phyloP scores from a whole-genome alignment of 192 early-diverging fungal species.

The Geranomyces variabilis region DNA sequence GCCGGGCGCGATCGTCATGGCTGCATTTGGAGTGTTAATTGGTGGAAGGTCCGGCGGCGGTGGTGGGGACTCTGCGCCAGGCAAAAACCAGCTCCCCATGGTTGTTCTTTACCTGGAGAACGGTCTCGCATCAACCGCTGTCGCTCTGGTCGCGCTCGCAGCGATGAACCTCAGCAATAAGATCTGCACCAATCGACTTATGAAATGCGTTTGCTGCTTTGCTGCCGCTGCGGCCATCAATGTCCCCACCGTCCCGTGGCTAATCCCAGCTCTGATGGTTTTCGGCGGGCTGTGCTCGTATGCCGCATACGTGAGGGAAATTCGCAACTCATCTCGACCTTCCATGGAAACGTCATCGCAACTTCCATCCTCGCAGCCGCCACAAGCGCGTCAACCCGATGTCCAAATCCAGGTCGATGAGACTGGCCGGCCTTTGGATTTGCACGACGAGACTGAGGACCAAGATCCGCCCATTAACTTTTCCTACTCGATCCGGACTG shows the following conservation, averaged over 20 bases:
- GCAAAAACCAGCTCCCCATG: conserved; percentile 36
- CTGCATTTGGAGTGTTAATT: background rate
- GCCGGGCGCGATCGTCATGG: conserved; percentile 63
- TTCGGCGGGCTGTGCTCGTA: conserved; percentile 11
- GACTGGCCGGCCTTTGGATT: background rate
- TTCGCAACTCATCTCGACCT: background rate
- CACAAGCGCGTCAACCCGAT: background rate
- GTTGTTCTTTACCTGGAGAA: conserved; percentile 58
- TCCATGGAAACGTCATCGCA: background rate
- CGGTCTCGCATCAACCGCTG: conserved; percentile 54
- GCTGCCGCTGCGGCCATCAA: background rate
- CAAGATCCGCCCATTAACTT: background rate
- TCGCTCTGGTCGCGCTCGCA: conserved; percentile 67
- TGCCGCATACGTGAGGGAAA: background rate
- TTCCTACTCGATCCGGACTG: background rate
- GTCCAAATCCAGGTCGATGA: background rate
- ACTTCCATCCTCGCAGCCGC: too few species aligned
- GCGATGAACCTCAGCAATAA: conserved; percentile 39
- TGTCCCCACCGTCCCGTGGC: conserved; percentile 7
- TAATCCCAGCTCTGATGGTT: conserved; percentile 25
- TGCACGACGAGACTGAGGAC: background rate
- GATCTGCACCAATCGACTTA: conserved; percentile 2
- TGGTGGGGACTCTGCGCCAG: conserved; percentile 15
- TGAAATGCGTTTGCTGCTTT: background rate
- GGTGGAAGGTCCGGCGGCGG: background rate